Base-by-base conservation (phyloP, 2,329 filamentous ascomycete species). In the Pyricularia pennisetigena region DNA sequence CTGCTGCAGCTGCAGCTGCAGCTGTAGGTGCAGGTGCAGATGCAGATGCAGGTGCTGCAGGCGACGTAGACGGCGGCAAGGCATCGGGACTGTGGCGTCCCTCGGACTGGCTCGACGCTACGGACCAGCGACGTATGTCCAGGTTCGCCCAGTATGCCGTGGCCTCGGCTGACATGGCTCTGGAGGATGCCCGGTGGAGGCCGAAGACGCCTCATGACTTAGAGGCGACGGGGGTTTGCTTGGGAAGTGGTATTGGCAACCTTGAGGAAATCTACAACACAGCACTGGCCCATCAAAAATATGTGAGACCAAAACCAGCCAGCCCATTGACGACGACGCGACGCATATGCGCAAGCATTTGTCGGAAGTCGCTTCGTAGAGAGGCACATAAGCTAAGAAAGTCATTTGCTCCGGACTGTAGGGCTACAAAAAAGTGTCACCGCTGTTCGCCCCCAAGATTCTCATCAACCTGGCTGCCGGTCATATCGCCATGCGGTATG, bases 231-330 rank as follows among this genome's bases (percentile, higher is more conserved):
- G 95, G 95, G 0, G 91, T 99, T 1, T 97, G 94, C 74, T 83
- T 99, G 59, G 95, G 95, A 2, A 98, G 94, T 72, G 95, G 95
- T 1, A 97, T 99, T 73, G 95, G 95, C 20, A 97, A 95, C 74
- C 84, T 99, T 57, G 91, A 97, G 59, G 93, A 97, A 73, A 88
- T 97, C 9, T 97, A 96, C 78, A 84, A 90, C 70, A 96, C 93
- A 1, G 92, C 91, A 68, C 74, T 97, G 66, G 87, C 86, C 1
- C 97, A 91, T 75, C 84, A 91, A 35, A 83, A 86, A 78, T 87
- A 87, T 69, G 92, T 94, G 79, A 79, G 87, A 78, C 23, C 9
- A 35, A n/a, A n/a, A n/a, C n/a, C 28, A 24, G 35, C 26, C 35
- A 23, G 20, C 30, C 24, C 49, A 30, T 23, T n/a, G 23, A 61